A percentile compares a stretch with the other conserved stretches of the same genome.
phyloP scores from a whole-genome alignment of 2,329 filamentous ascomycete genomes.

The Arthroderma uncinatum region DNA sequence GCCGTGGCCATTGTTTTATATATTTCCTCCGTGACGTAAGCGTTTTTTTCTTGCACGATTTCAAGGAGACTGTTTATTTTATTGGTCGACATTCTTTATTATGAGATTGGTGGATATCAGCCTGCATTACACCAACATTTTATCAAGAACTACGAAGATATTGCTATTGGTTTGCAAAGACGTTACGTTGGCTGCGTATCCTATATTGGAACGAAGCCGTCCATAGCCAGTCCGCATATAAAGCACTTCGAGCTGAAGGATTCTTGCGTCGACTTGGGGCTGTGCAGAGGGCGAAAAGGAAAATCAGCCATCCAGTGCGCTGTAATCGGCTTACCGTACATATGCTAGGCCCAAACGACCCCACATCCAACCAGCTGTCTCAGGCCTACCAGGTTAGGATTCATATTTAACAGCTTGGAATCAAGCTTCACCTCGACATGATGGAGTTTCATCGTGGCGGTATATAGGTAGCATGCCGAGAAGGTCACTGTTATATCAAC shows the following conservation, averaged over 20 bases:
- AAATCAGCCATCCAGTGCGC: not conserved
- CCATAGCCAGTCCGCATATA: too few relatives aligned
- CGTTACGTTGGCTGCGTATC: too few relatives aligned
- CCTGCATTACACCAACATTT: not conserved
- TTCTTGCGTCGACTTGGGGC: not conserved
- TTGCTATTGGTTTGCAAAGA: not conserved
- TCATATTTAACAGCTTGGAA: not conserved
- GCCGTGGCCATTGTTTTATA: not conserved
- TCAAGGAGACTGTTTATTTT: not conserved
- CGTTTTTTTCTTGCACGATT: not conserved
- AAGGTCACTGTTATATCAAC: not conserved
- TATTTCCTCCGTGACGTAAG: not conserved
- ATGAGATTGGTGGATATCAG: not conserved
- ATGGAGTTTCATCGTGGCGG: not conserved
- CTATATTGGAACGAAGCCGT: too few relatives aligned
- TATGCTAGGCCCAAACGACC: not conserved
- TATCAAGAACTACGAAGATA: not conserved
- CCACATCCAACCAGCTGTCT: constrained; percentile 2
- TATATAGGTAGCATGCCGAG: not conserved
- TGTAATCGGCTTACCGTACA: not conserved
- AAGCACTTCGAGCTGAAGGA: not conserved
- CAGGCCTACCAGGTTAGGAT: not conserved
- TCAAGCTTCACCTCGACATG: not conserved
- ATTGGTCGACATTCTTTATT: not conserved
- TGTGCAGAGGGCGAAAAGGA: not conserved